phyloP scores from a whole-genome alignment of 225 moss, liverwort and hornwort species.

The Polytrichum commune region DNA sequence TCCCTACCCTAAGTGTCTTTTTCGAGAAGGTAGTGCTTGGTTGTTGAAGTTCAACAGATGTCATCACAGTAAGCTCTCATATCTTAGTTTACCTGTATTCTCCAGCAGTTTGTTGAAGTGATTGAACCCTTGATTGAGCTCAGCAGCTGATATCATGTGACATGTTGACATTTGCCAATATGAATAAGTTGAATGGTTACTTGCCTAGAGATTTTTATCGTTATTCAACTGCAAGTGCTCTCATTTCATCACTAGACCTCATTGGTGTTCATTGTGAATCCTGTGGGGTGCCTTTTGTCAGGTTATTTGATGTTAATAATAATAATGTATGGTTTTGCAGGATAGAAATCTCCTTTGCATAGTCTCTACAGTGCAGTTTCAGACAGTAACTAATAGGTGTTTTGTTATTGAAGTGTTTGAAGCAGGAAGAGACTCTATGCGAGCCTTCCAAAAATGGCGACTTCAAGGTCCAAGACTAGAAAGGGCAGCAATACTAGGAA shows the following conservation, averaged over 20 bases:
- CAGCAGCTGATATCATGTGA: background rate
- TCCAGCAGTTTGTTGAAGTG: background rate
- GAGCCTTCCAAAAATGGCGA: slow-evolving; percentile 84
- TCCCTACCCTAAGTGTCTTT: too few relatives aligned
- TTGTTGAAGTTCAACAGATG: too few relatives aligned
- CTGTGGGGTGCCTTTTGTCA: background rate
- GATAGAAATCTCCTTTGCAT: background rate
- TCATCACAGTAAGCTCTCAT: background rate
- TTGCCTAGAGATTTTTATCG: background rate
- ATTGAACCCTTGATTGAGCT: background rate
- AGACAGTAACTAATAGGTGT: background rate
- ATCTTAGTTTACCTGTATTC: background rate
- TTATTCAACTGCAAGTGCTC: background rate
- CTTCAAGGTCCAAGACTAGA: slow-evolving; percentile 75
- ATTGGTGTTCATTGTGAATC: background rate
- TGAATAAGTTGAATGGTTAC: background rate
- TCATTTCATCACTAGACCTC: too few relatives aligned
- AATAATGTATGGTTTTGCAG: too few relatives aligned
- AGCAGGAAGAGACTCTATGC: slow-evolving; percentile 72
- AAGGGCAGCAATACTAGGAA: slow-evolving; percentile 77
- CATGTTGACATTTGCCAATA: background rate
- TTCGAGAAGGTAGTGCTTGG: too few relatives aligned
- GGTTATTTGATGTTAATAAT: background rate
- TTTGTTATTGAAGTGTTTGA: slow-evolving; percentile 57
- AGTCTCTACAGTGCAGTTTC: background rate